These are phyloP conservation scores for Ustilago bromivora DNA, from an alignment of 1,284 basidiomycete species.

Conservation along the genomic window DNA sequence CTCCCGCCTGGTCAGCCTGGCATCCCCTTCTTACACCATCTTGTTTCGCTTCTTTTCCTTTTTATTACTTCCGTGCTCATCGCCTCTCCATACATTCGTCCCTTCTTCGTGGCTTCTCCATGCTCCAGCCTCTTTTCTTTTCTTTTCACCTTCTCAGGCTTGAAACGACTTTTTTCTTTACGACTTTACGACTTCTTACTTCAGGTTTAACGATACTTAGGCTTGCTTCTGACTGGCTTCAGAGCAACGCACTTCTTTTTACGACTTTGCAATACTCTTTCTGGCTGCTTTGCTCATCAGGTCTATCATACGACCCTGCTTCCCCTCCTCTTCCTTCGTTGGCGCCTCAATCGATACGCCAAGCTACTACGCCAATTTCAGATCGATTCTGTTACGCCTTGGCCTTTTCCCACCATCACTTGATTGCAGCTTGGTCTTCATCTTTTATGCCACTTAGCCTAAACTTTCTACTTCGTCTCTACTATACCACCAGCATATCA, in stretches of 20 bases:
- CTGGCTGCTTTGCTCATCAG: background rate
- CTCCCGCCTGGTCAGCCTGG: background rate
- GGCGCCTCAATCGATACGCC: background rate
- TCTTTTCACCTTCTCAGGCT: slow-evolving; percentile 20
- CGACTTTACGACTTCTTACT: slow-evolving; percentile 18
- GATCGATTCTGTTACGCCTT: background rate
- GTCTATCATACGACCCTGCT: background rate
- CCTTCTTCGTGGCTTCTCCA: slow-evolving; percentile 10
- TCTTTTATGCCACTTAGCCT: background rate
- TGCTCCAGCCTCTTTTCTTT: slow-evolving; percentile 18
- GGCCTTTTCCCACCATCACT: background rate
- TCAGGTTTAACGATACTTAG: slow-evolving; percentile 12
- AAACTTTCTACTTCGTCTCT: background rate
- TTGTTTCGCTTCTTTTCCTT: background rate
- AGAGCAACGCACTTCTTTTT: slow-evolving; percentile 9
- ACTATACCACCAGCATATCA: background rate
- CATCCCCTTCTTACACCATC: slow-evolving; percentile 1
- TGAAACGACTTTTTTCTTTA: slow-evolving; percentile 17
- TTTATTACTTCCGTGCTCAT: background rate
- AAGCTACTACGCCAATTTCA: background rate
- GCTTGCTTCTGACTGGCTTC: slow-evolving; percentile 26
- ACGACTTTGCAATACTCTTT: slow-evolving; percentile 6
- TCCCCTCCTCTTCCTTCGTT: background rate
- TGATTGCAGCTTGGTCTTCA: background rate
- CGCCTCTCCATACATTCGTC: slow-evolving; percentile 4